These are phyloP conservation scores for Nakaseomyces sp. DNA, from an alignment of 1,139 yeast species.

Conservation along the genomic window DNA sequence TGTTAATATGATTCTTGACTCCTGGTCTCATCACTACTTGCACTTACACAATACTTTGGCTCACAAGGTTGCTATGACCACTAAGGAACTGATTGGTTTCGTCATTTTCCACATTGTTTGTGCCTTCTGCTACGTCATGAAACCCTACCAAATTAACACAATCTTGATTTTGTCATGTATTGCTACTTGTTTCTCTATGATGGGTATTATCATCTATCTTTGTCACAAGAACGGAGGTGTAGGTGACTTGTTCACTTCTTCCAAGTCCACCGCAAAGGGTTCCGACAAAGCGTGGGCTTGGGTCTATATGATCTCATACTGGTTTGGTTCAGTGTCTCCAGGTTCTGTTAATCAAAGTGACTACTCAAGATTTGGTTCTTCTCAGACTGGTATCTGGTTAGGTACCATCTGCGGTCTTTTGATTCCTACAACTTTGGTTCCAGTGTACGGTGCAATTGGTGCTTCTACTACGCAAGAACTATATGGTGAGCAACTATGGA, in stretches of 20 bases:
- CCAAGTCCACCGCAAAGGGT: constrained; percentile 27
- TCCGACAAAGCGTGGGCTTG: constrained; percentile 36
- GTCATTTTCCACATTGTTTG: constrained; percentile 37
- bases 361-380: constrained; percentile 36
- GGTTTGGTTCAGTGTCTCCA: constrained; percentile 40
- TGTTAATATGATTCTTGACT: constrained; percentile 32
- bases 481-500: constrained; percentile 36
- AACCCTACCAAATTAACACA: constrained; percentile 35
- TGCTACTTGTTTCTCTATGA: constrained; percentile 36
- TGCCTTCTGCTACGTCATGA: constrained; percentile 33
- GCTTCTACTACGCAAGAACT: constrained; percentile 34
- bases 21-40: constrained; percentile 33
- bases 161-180: constrained; percentile 34
- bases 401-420: constrained; percentile 34
- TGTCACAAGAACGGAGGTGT: constrained; percentile 33
- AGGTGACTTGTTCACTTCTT: constrained; percentile 33
- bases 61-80: constrained; percentile 33
- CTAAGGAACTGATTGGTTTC: constrained; percentile 37
- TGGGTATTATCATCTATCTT: constrained; percentile 36
- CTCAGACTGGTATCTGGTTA: constrained; percentile 29
- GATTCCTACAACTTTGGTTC: constrained; percentile 38
- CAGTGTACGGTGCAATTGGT: constrained; percentile 37
- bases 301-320: constrained; percentile 37
- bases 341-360: constrained; percentile 34
- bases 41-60: constrained; percentile 33